Evolutionary conservation across 345 rosid species (phyloP).

Genomic region (Syzygium jambos): DNA sequence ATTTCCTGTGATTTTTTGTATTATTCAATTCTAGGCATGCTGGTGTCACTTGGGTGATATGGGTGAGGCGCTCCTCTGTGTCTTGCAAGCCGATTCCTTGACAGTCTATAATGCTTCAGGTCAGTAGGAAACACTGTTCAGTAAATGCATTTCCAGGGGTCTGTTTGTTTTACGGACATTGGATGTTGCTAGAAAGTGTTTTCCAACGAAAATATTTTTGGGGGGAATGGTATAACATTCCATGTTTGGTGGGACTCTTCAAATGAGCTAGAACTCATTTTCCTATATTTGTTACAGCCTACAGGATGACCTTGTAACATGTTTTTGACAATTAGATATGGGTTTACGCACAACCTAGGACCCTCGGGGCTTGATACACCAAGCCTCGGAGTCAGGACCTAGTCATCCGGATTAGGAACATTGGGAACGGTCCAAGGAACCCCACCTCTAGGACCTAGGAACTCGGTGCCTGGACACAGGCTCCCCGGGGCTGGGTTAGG

Average conservation of each 20-base stretch:
- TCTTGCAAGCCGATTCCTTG: conserved; percentile 57
- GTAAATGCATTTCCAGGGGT: not conserved
- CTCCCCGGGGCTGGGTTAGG: not conserved
- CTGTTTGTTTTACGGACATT: not conserved
- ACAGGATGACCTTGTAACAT: not conserved
- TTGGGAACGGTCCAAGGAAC: not conserved
- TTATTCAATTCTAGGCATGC: conserved; percentile 46
- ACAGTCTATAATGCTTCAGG: conserved; percentile 75
- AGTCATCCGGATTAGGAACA: not conserved
- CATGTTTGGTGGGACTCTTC: not conserved
- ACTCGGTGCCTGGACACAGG: not conserved
- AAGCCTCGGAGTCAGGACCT: not conserved
- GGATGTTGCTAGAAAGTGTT: not conserved
- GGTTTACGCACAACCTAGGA: not conserved
- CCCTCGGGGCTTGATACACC: not conserved
- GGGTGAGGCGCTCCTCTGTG: conserved; percentile 66
- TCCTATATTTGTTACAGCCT: not conserved
- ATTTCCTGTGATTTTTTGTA: not conserved
- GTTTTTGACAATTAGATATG: not conserved
- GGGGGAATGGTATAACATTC: not conserved
- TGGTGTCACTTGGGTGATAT: conserved; percentile 72
- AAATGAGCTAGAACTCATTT: not conserved
- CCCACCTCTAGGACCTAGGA: not conserved
- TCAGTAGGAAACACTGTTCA: conserved; percentile 12
- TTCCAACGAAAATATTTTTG: not conserved